These are phyloP conservation scores for Cairneyella variabilis DNA, from an alignment of 495 filamentous ascomycete species.

Conservation along the genomic window DNA sequence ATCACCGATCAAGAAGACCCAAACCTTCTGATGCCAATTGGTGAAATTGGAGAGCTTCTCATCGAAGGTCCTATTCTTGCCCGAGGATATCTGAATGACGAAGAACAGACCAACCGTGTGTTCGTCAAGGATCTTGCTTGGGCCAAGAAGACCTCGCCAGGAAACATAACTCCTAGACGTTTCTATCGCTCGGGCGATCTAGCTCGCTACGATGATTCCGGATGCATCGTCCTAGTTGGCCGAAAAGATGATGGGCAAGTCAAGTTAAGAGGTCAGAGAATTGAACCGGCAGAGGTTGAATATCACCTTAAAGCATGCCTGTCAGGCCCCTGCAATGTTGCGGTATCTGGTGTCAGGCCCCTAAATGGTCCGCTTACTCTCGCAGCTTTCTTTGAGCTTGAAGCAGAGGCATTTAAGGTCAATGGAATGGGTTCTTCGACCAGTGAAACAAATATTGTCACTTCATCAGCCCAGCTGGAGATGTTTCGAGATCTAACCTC, in stretches of 20 bases:
- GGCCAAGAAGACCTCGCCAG: slow-evolving; percentile 28
- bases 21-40: slow-evolving; percentile 49
- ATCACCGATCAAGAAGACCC: slow-evolving; percentile 52
- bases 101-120: slow-evolving; percentile 4
- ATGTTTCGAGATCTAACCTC: not conserved
- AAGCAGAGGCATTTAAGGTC: no score
- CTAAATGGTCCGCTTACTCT: not conserved
- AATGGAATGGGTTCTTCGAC: no score
- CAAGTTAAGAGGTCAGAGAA: slow-evolving; percentile 28
- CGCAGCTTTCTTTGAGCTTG: not conserved
- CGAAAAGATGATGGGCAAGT: slow-evolving; percentile 30
- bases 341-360: not conserved
- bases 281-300: slow-evolving; percentile 31
- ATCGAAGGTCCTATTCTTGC: slow-evolving; percentile 59
- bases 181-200: slow-evolving; percentile 51
- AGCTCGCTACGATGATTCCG: slow-evolving; percentile 28
- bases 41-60: slow-evolving; percentile 55
- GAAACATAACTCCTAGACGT: slow-evolving; percentile 46
- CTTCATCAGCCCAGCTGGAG: not conserved
- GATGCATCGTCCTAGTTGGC: slow-evolving; percentile 34
- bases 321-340: not conserved
- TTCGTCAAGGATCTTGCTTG: slow-evolving; percentile 27
- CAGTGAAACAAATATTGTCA: not conserved
- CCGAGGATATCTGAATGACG: slow-evolving; percentile 41
- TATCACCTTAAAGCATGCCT: slow-evolving; percentile 35